Conservation (phyloP, 2,329 filamentous ascomycete genomes). For the Lecanicillium sp. region DNA sequence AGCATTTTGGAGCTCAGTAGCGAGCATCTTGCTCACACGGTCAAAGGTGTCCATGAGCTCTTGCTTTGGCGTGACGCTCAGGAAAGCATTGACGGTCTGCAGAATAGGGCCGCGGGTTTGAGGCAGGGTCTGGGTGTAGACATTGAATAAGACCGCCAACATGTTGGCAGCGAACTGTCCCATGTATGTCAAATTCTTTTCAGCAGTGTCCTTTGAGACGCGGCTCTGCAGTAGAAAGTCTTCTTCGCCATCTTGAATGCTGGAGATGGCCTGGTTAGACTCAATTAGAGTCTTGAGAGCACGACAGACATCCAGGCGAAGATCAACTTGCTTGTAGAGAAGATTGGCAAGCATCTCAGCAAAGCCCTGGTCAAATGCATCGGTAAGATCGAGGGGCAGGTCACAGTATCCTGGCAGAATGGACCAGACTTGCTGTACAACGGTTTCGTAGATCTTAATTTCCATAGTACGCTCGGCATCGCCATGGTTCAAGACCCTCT, state of each 20-base stretch:
- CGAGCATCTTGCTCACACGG: slow-evolving; percentile 77
- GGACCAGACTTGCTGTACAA: slow-evolving; percentile 94
- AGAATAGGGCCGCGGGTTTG: slow-evolving; percentile 86
- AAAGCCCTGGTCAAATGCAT: slow-evolving; percentile 78
- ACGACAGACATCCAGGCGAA: slow-evolving; percentile 81
- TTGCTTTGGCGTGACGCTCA: slow-evolving; percentile 72
- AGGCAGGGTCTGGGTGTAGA: slow-evolving; percentile 92
- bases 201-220: slow-evolving; percentile 64
- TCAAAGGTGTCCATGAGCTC: slow-evolving; percentile 86
- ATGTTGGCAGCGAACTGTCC: slow-evolving; percentile 76
- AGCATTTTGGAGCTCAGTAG: slow-evolving; percentile 53
- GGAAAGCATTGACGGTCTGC: slow-evolving; percentile 87
- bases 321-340: slow-evolving; percentile 82
- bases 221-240: slow-evolving; percentile 70
- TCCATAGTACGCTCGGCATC: slow-evolving; percentile 85
- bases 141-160: slow-evolving; percentile 95
- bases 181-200: slow-evolving; percentile 75
- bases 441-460: slow-evolving; percentile 93
- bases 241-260: slow-evolving; percentile 59
- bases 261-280: slow-evolving; percentile 75
- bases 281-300: slow-evolving; percentile 82
- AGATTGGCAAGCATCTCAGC: slow-evolving; percentile 87
- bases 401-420: slow-evolving; percentile 92
- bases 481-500: slow-evolving; percentile 77
- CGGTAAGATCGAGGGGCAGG: slow-evolving; percentile 68